Evolutionary conservation across 306 rosid species (phyloP).

Genomic region (Cicer cuneatum): DNA sequence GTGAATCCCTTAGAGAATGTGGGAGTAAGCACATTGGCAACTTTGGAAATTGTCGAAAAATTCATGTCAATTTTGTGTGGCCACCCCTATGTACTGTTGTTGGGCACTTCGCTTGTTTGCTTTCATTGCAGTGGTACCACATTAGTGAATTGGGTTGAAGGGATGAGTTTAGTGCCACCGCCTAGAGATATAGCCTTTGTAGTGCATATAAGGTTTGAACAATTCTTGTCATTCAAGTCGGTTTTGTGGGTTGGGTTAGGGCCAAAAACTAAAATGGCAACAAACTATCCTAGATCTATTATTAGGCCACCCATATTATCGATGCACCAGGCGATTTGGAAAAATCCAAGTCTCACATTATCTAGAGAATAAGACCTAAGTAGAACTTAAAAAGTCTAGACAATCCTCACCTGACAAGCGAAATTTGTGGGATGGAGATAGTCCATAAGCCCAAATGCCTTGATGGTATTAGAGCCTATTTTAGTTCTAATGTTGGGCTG

Average conservation of each 20-base stretch:
- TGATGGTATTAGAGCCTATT: background rate
- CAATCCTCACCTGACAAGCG: background rate
- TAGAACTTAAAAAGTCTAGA: background rate
- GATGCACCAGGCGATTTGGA: background rate
- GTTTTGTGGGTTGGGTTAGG: background rate
- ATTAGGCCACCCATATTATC: background rate
- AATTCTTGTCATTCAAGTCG: no score
- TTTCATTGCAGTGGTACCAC: background rate
- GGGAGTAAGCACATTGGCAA: constrained; percentile 12
- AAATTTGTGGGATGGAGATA: background rate
- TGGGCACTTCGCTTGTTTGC: background rate
- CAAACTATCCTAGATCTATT: background rate
- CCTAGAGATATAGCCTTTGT: background rate
- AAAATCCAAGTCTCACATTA: background rate
- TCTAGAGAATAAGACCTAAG: background rate
- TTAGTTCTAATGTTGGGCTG: background rate
- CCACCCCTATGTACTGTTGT: background rate
- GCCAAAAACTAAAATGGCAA: background rate
- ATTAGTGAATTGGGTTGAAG: background rate
- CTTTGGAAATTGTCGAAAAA: constrained; percentile 7
- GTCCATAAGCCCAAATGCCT: background rate
- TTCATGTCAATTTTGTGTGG: background rate
- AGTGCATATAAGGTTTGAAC: no score
- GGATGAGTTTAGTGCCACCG: background rate
- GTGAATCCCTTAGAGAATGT: constrained; percentile 1